Evolutionary conservation across 371 early-diverging fungal genomes (phyloP), one percentile per base, ranked within the genome.

Genomic region (Lichtheimia ornata): DNA sequence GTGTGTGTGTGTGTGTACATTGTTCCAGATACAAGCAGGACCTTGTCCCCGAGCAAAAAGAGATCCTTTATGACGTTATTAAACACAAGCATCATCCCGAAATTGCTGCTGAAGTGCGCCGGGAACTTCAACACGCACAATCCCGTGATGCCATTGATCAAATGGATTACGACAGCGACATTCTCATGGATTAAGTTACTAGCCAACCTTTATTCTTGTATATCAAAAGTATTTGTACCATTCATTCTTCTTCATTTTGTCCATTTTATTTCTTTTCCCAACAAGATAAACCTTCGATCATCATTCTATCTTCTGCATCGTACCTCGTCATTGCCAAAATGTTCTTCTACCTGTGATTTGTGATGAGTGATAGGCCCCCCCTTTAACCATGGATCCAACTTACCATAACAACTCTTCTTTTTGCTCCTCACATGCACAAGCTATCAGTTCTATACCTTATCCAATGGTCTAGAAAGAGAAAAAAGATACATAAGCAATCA

Each of bases 11-110:
- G 11, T 59, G 14, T 42, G n/a, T 54, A 18, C 22, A 55, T 51
- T 5, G 22, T 52, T 24, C 47, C 42, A 84, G 92, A 58, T 98
- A 98, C 82, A 97, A 97, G 78, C 90, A 93, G 54, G 97, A 97
- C 64, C 74, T 98, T 64, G 89, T 97, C 0, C 85, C 91, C 5
- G 97, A 96, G 63, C 97, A 98, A 77, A 95, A 94, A 74, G 95
- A 93, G 51, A 90, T 92, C 12, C 67, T 98, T 66, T 59, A 97
- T 67, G 89, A 91, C 44, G 85, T 98, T 35, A 58, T 95, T 64
- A 86, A 86, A 65, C 72, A 72, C 66, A 91, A 97, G 65, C 70
- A 67, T 53, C 99, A 98, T 75, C 74, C 82, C 50, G 79, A 79
- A 41, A 97, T 98, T 56, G 82, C 96, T 12, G 91, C 94, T 52